Evolutionary conservation across 345 rosid genomes (phyloP).

Genomic region (Kernera saxatilis): DNA sequence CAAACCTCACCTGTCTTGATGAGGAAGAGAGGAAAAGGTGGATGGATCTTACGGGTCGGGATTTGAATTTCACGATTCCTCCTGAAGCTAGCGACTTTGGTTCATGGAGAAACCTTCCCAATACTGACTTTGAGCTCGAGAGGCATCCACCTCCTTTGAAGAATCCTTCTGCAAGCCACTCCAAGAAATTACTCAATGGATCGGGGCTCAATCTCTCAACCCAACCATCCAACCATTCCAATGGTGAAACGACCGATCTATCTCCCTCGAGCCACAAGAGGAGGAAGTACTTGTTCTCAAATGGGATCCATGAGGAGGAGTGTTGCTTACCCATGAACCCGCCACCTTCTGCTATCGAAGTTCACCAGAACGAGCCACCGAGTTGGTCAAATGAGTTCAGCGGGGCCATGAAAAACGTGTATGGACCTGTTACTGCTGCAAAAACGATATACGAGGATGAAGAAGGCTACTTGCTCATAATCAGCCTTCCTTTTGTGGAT

Average conservation of each 20-base stretch:
- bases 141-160: slow-evolving; percentile 51
- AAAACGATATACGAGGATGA: slow-evolving; percentile 92
- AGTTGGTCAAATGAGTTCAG: slow-evolving; percentile 72
- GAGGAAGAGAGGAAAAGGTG: slow-evolving; percentile 92
- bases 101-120: slow-evolving; percentile 91
- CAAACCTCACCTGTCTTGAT: slow-evolving; percentile 63
- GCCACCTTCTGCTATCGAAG: slow-evolving; percentile 44
- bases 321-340: slow-evolving; percentile 46
- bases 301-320: slow-evolving; percentile 53
- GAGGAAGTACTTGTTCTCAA: slow-evolving; percentile 72
- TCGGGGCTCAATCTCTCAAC: slow-evolving; percentile 79
- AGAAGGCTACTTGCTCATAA: slow-evolving; percentile 66
- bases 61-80: slow-evolving; percentile 68
- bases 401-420: slow-evolving; percentile 75
- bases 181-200: slow-evolving; percentile 80
- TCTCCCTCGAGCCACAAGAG: slow-evolving; percentile 69
- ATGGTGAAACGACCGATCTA: slow-evolving; percentile 61
- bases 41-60: slow-evolving; percentile 91
- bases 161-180: slow-evolving; percentile 44
- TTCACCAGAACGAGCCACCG: slow-evolving; percentile 49
- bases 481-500: slow-evolving; percentile 90
- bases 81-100: slow-evolving; percentile 85
- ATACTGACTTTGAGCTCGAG: slow-evolving; percentile 90
- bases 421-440: slow-evolving; percentile 94
- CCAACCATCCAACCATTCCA: slow-evolving; percentile 52